These are phyloP conservation scores for Boletus sp. DNA, from an alignment of 768 basidiomycete genomes.

Conservation along the genomic window DNA sequence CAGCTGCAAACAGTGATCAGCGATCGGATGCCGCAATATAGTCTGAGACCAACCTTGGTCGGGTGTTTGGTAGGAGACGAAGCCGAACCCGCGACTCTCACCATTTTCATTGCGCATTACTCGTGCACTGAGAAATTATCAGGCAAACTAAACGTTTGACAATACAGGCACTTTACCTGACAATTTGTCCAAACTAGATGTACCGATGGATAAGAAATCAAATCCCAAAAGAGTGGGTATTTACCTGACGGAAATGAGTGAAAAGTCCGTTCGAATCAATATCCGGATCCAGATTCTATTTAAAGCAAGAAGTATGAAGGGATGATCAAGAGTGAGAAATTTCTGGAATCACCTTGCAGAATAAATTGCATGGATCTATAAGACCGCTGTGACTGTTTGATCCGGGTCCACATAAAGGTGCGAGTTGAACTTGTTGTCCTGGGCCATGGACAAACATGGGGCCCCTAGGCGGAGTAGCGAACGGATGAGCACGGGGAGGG, in stretches of 20 bases:
- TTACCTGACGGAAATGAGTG: constrained; percentile 75
- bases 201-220: constrained; percentile 16
- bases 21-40: not conserved
- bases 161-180: constrained; percentile 54
- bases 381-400: constrained; percentile 81
- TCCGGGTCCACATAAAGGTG: constrained; percentile 72
- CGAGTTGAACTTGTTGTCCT: constrained; percentile 86
- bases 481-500: constrained; percentile 60
- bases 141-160: not conserved
- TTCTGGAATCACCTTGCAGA: constrained; percentile 65
- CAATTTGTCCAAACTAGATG: constrained; percentile 79
- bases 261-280: constrained; percentile 86
- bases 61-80: constrained; percentile 83
- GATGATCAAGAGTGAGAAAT: not conserved
- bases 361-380: constrained; percentile 88
- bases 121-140: constrained; percentile 59
- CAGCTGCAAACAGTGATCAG: constrained; percentile 44
- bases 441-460: constrained; percentile 78
- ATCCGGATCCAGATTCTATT: constrained; percentile 78
- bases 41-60: constrained; percentile 59
- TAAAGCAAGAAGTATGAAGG: constrained; percentile 2
- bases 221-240: constrained; percentile 1
- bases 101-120: constrained; percentile 88
- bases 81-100: constrained; percentile 86
- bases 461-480: constrained; percentile 36